Conservation (phyloP, 2,329 filamentous ascomycete genomes). For the Ophidiomyces ophidiicola region DNA sequence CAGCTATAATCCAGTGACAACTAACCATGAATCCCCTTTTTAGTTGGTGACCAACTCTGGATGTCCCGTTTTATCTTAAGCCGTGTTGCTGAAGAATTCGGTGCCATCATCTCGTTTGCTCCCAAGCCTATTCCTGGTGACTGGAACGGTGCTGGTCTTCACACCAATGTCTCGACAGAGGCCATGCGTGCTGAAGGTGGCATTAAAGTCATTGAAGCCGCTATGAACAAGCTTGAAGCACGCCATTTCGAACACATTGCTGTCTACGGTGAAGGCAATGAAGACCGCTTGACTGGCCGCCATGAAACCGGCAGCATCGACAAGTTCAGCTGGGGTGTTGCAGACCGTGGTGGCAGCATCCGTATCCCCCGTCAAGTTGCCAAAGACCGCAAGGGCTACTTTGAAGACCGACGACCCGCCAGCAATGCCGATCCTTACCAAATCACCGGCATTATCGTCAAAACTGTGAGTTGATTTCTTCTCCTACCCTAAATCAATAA, state of each 20-base stretch:
- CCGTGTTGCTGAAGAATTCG: slow-evolving; percentile 91
- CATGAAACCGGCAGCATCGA: slow-evolving; percentile 95
- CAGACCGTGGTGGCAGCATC: slow-evolving; percentile 89
- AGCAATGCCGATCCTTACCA: slow-evolving; percentile 83
- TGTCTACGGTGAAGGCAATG: slow-evolving; percentile 93
- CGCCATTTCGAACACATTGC: slow-evolving; percentile 76
- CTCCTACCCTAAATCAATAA: neutral
- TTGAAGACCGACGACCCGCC: slow-evolving; percentile 71
- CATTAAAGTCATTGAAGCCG: slow-evolving; percentile 85
- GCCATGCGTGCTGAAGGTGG: slow-evolving; percentile 83
- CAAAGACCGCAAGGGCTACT: slow-evolving; percentile 86
- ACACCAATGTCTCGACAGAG: slow-evolving; percentile 86
- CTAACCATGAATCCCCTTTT: neutral
- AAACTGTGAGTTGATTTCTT: slow-evolving; percentile 41
- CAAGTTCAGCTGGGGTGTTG: slow-evolving; percentile 84
- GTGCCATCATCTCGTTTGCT: slow-evolving; percentile 85
- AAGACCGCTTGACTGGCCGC: slow-evolving; percentile 77
- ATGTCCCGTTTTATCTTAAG: slow-evolving; percentile 77
- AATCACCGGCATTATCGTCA: slow-evolving; percentile 67
- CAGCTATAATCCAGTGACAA: neutral
- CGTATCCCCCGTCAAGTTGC: slow-evolving; percentile 79
- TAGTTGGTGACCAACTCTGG: slow-evolving; percentile 95
- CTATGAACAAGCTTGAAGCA: slow-evolving; percentile 69
- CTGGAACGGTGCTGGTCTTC: slow-evolving; percentile 94
- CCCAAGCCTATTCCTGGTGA: slow-evolving; percentile 92